Base-by-base conservation (phyloP, 2,329 filamentous ascomycete species). In the Talaromyces sp. region DNA sequence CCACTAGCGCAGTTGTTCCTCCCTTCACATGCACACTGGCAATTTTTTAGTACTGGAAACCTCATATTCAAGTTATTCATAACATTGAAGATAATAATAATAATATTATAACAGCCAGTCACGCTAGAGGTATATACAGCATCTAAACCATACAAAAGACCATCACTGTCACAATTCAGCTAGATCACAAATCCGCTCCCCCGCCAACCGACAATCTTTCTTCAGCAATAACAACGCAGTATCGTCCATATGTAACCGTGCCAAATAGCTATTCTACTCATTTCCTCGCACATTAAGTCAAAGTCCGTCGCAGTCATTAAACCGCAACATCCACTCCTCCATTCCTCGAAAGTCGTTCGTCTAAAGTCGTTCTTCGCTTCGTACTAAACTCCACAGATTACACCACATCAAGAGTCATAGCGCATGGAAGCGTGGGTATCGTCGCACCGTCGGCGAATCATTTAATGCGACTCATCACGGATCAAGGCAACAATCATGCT, bases 401-500 rank as follows among this genome's bases (percentile, higher is more conserved):
- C 22, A 56, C 33, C 35, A 52, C 49, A 56, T 62, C 61, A 62
- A 56, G 50, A 57, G 39, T 63, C 61, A 39, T 63, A 56, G 61
- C 61, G 50, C 61, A 57, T 63, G 54, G 45, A 27, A 33, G 27
- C 37, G 56, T 59, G 39, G 35, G 37, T 33, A 31, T 59, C 37
- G 13, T 59, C 22, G 56, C 56, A 27, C 22, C 9, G 56, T 58
- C 35, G 31, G 25, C 19, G 15, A 7, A 59, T 19, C 15, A 25
- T 63, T 89, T 89, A 96, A 81, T 93, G 87, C 67, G 90, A 87
- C 83, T 99, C 95, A 80, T 98, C 95, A 76, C 90, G 89, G 84
- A 99, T 99, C 69, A 99, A 86, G 70, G 95, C 94, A 69, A 97
- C 94, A 73, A 95, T 95, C 91, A 95, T 96, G 89, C 91, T 96